Conservation (phyloP, 768 basidiomycete genomes). For the Lentinus tigrinus region DNA sequence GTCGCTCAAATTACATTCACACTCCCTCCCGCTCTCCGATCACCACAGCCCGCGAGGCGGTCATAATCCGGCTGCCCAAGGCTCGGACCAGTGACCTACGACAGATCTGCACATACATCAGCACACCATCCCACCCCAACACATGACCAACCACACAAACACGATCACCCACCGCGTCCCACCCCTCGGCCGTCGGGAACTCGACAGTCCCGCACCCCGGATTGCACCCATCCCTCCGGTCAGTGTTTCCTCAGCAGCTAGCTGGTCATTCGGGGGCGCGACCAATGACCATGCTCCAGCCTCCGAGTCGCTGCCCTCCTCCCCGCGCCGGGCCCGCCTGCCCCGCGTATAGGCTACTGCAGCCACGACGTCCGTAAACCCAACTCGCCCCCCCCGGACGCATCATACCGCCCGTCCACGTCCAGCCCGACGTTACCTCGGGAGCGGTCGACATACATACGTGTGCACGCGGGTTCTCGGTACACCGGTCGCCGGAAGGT, state of each 20-base stretch:
- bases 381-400: constrained; percentile 38
- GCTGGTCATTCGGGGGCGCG: constrained; percentile 36
- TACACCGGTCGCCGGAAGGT: constrained; percentile 29
- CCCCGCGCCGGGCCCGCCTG: constrained; percentile 42
- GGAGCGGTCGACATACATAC: constrained; percentile 41
- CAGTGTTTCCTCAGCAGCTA: too few relatives aligned
- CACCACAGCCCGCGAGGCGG: too few relatives aligned
- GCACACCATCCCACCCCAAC: too few relatives aligned
- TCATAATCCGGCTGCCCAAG: constrained; percentile 60
- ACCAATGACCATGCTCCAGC: constrained; percentile 30
- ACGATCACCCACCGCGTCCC: constrained; percentile 29
- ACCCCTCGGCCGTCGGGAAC: constrained; percentile 33
- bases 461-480: constrained; percentile 38
- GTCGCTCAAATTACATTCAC: too few relatives aligned
- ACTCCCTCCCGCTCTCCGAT: too few relatives aligned
- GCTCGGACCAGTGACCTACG: constrained; percentile 56
- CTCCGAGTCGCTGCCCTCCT: constrained; percentile 34
- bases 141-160: constrained; percentile 14
- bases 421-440: constrained; percentile 42
- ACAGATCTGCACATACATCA: not conserved
- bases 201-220: constrained; percentile 60
- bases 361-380: constrained; percentile 63
- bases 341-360: constrained; percentile 48
- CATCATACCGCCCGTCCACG: constrained; percentile 56
- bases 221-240: constrained; percentile 57